Percentiles rank a stretch among this genome's conserved stretches.
These are phyloP conservation scores for Teunomyces aglyptinius DNA, from an alignment of 805 yeast species.

Conservation along the genomic window DNA sequence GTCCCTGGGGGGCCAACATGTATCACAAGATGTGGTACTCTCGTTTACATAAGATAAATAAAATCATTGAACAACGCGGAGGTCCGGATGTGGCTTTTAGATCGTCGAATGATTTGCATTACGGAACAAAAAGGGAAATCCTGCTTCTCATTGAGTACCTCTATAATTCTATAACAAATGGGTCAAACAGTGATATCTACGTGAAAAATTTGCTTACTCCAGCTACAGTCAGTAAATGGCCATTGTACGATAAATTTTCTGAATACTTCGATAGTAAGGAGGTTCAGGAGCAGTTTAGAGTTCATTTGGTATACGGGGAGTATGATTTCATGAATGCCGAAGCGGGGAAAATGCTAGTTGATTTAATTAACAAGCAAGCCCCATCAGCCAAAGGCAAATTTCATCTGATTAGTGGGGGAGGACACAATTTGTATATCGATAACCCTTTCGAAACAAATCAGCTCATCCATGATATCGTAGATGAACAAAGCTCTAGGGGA, in stretches of 20 bases:
- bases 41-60: slow-evolving; percentile 39
- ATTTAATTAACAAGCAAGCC: slow-evolving; percentile 2
- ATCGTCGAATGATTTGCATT: slow-evolving; percentile 29
- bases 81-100: slow-evolving; percentile 24
- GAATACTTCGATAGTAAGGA: slow-evolving; percentile 24
- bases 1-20: slow-evolving; percentile 39
- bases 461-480: slow-evolving; percentile 12
- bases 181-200: slow-evolving; percentile 39
- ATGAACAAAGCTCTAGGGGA: background rate
- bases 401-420: slow-evolving; percentile 33
- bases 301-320: slow-evolving; percentile 61
- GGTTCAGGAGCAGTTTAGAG: slow-evolving; percentile 20
- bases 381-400: slow-evolving; percentile 17
- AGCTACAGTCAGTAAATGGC: slow-evolving; percentile 61
- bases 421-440: slow-evolving; percentile 45
- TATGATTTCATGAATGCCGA: slow-evolving; percentile 70
- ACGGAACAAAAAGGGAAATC: slow-evolving; percentile 39
- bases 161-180: slow-evolving; percentile 39
- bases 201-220: slow-evolving; percentile 53
- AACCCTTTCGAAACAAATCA: slow-evolving; percentile 44
- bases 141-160: slow-evolving; percentile 38
- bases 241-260: slow-evolving; percentile 57
- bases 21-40: slow-evolving; percentile 42
- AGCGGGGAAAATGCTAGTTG: slow-evolving; percentile 46
- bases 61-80: slow-evolving; percentile 29